These are phyloP conservation scores for Rheum nobile DNA, from an alignment of 148 eudicot species.

Conservation along the genomic window DNA sequence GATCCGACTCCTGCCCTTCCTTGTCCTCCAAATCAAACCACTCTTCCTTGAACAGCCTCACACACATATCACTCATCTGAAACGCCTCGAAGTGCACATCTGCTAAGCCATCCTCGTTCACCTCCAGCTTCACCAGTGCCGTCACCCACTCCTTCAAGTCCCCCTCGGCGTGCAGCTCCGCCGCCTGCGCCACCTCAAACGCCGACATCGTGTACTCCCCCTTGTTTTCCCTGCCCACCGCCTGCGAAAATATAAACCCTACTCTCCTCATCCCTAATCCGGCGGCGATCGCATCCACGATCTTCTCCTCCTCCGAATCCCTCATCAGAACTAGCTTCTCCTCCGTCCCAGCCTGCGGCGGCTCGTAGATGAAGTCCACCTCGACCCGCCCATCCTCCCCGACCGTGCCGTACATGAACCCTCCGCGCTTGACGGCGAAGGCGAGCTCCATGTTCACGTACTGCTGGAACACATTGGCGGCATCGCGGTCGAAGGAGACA, in stretches of 20 bases:
- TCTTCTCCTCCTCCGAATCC: slow-evolving; percentile 66
- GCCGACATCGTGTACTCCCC: slow-evolving; percentile 74
- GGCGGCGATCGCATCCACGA: slow-evolving; percentile 67
- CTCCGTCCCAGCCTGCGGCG: slow-evolving; percentile 78
- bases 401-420: slow-evolving; percentile 88
- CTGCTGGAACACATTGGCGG: slow-evolving; percentile 73
- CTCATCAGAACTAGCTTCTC: slow-evolving; percentile 50
- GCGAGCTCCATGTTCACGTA: slow-evolving; percentile 69
- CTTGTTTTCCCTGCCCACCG: slow-evolving; percentile 53
- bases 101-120: slow-evolving; percentile 75
- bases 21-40: slow-evolving; percentile 58
- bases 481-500: slow-evolving; percentile 78
- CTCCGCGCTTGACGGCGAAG: slow-evolving; percentile 73
- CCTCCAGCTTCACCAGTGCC: slow-evolving; percentile 78
- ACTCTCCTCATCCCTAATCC: slow-evolving; percentile 89
- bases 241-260: slow-evolving; percentile 90
- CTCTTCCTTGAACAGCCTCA: slow-evolving; percentile 75
- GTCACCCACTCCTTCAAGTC: slow-evolving; percentile 97
- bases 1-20: slow-evolving; percentile 47
- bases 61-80: slow-evolving; percentile 97
- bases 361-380: slow-evolving; percentile 87
- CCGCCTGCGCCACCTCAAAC: slow-evolving; percentile 74
- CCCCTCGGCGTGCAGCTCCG: slow-evolving; percentile 63
- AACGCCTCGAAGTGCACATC: slow-evolving; percentile 98
- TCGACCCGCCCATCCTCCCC: slow-evolving; percentile 63